Base-by-base conservation (phyloP, 345 rosid genomes). In the Noccaea bulbosa region DNA sequence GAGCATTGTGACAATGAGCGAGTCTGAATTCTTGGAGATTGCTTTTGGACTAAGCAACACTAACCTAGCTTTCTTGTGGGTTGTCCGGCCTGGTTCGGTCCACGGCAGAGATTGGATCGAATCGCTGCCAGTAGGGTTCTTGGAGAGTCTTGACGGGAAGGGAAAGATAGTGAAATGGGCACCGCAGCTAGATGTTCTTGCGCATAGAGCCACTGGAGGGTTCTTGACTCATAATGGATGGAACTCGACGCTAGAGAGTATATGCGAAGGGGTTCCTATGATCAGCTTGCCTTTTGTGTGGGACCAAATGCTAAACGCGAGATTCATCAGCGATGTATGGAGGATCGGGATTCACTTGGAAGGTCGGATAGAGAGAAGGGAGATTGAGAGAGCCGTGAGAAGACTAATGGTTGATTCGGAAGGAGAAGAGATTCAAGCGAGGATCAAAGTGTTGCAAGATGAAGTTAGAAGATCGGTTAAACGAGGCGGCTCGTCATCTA, bases 191-290 rank as follows among this genome's bases (percentile, higher is more conserved):
- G 79, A 77, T 7, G 83, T 81, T 12, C 55, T 83, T 67, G 76
- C 77, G 5, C 97, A 90, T 72, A 35, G 22, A 5, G 83, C 98
- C 0, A 32, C 82, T 0, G 90, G 86, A 6, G 90, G 86, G 17
- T 88, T 92, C 48, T 62, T 87, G 43, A 88, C 95, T 0, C 95
- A 88, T 32, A 78, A 82, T 44, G 91, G 95, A 8, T 85, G 96
- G 95, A 92, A 92, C 79, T 92, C 95, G 1, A 89, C 90, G 0
- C 8, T 90, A 70, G 98, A 92, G 73, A 84, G 91, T 67, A 54
- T 85, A 0, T 77, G 69, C 0, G 82, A 80, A 0, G 88, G 93
- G 0, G 87, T 86, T 54, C 96, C 95, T 0, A 88, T 90, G 96
- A 74, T 88, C 30, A 84, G 95, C 17, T 88, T 87, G 87, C 93